Evolutionary conservation across 441 rosid species (phyloP).

Genomic region (Raphanus hybrid): DNA sequence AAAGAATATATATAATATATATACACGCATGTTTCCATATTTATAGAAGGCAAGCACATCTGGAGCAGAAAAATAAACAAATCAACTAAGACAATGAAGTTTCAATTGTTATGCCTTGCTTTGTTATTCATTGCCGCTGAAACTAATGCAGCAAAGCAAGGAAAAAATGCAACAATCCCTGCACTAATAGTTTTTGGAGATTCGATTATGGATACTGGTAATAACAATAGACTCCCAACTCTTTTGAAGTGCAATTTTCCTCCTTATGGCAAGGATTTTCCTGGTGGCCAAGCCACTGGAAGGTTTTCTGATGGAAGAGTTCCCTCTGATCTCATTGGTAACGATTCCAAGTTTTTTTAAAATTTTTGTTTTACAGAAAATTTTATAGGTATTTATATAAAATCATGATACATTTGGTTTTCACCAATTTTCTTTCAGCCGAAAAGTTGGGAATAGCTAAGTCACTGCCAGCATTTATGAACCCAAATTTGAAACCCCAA

Average conservation of each 20-base stretch:
- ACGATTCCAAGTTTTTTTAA: background rate
- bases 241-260: slow-evolving; percentile 44
- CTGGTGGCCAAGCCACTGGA: slow-evolving; percentile 49
- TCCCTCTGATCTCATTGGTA: slow-evolving; percentile 50
- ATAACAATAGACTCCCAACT: slow-evolving; percentile 56
- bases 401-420: background rate
- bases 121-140: background rate
- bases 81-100: slow-evolving; percentile 15
- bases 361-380: background rate
- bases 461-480: slow-evolving; percentile 54
- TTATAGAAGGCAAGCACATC: background rate
- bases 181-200: slow-evolving; percentile 63
- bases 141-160: background rate
- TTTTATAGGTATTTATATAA: background rate
- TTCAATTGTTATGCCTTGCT: slow-evolving; percentile 1
- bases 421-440: slow-evolving; percentile 36
- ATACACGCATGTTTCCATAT: slow-evolving; percentile 3
- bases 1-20: slow-evolving; percentile 17
- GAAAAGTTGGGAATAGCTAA: slow-evolving; percentile 54
- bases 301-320: slow-evolving; percentile 70
- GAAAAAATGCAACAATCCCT: slow-evolving; percentile 34
- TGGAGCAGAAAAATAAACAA: background rate
- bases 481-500: slow-evolving; percentile 36
- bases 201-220: slow-evolving; percentile 64
- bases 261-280: slow-evolving; percentile 60